phyloP scores from a whole-genome alignment of 495 filamentous ascomycete genomes.

The Trichocladium antarcticum region DNA sequence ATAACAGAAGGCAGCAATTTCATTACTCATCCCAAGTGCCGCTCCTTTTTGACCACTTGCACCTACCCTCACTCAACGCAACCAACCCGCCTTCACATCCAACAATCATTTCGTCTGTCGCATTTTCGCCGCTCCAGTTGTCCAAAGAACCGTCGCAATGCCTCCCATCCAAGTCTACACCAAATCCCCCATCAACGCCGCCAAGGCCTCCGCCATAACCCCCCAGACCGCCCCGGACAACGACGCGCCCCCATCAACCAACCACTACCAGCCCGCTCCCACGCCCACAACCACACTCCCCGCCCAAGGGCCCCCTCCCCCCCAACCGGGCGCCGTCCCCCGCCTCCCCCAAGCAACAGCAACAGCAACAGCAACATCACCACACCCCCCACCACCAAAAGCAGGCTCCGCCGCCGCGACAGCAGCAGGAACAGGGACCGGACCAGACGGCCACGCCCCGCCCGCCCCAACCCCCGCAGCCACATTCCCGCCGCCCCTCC shows the following conservation, averaged over 20 bases:
- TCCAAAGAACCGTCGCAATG: slow-evolving; percentile 29
- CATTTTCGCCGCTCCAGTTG: background rate
- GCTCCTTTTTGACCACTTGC: too few species aligned
- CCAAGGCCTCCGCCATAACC: slow-evolving; percentile 40
- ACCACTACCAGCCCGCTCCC: slow-evolving; percentile 26
- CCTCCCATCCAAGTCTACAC: slow-evolving; percentile 49
- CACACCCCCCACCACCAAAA: background rate
- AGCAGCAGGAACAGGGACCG: background rate
- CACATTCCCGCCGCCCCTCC: slow-evolving; percentile 34
- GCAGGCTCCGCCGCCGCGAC: background rate
- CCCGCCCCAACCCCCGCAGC: slow-evolving; percentile 31
- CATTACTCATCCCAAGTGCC: too few species aligned
- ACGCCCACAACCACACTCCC: slow-evolving; percentile 23
- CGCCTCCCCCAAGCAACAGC: slow-evolving; percentile 12
- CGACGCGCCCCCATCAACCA: slow-evolving; percentile 35
- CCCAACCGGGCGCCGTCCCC: slow-evolving; percentile 45
- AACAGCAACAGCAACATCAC: background rate
- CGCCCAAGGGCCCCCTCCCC: slow-evolving; percentile 39
- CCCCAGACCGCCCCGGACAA: slow-evolving; percentile 38
- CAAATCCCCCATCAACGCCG: slow-evolving; percentile 47
- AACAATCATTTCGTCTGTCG: background rate
- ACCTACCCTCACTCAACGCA: too few species aligned
- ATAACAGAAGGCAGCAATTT: too few species aligned
- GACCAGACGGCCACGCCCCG: too few species aligned
- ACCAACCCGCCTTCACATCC: background rate